These are phyloP conservation scores for Fusarium chlamydosporum DNA, from an alignment of 2,329 filamentous ascomycete genomes.

Conservation along the genomic window DNA sequence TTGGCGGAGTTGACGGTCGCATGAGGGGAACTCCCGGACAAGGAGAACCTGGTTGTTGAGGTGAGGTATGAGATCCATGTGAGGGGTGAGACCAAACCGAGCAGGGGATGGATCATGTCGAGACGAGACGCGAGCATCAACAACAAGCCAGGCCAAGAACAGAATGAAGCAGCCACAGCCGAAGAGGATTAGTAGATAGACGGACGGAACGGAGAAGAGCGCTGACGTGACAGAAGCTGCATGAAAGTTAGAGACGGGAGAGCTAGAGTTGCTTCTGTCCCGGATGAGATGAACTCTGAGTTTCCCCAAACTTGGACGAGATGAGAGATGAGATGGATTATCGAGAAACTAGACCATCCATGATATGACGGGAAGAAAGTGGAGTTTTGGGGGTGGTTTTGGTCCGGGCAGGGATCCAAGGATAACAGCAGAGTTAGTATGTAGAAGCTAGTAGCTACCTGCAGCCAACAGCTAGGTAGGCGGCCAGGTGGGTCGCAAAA, in stretches of 20 bases:
- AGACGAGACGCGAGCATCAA: constrained; percentile 40
- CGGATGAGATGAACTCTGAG: constrained; percentile 40
- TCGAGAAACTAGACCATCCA: constrained; percentile 24
- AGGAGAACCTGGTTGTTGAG: constrained; percentile 45
- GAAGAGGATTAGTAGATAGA: constrained; percentile 15
- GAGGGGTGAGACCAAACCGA: constrained; percentile 45
- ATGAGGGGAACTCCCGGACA: constrained; percentile 42
- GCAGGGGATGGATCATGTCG: constrained; percentile 33
- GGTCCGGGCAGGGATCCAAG: not conserved
- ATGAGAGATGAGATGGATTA: constrained; percentile 10
- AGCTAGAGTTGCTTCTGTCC: constrained; percentile 16
- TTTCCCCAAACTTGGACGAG: constrained; percentile 29
- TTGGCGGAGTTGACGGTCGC: constrained; percentile 41
- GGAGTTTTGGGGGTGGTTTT: constrained; percentile 15
- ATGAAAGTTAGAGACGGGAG: constrained; percentile 21
- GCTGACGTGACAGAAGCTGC: constrained; percentile 15
- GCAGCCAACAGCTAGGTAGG: not conserved
- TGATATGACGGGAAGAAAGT: constrained; percentile 44
- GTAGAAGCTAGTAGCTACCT: not conserved
- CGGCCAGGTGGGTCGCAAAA: no score
- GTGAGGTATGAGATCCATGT: constrained; percentile 41
- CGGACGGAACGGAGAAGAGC: constrained; percentile 12
- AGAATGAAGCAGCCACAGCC: constrained; percentile 41
- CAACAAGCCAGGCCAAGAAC: constrained; percentile 24
- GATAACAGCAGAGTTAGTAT: not conserved